These are phyloP conservation scores for Logfia minima DNA, from an alignment of 129 eudicot species.

Conservation along the genomic window DNA sequence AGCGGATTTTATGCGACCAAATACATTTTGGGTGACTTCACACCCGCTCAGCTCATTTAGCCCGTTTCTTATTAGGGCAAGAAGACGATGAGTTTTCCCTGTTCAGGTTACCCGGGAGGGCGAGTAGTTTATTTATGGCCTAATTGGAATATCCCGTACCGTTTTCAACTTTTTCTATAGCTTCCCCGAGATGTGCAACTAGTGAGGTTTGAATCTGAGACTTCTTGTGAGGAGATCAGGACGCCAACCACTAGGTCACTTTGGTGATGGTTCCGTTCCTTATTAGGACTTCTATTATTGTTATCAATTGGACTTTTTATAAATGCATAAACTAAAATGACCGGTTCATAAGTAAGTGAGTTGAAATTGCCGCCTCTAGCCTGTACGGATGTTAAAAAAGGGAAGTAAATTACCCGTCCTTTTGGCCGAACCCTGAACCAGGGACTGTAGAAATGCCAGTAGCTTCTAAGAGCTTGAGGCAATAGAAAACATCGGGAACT, in stretches of 20 bases:
- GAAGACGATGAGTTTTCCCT: too few relatives aligned
- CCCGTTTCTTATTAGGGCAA: neutral
- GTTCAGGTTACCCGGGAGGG: too few relatives aligned
- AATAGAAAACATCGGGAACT: constrained; percentile 90
- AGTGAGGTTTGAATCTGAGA: too few relatives aligned
- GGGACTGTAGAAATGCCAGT: constrained; percentile 99
- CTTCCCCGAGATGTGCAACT: too few relatives aligned
- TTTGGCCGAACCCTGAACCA: constrained; percentile 97
- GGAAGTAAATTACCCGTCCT: constrained; percentile 63
- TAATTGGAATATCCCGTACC: too few relatives aligned
- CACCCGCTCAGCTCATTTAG: neutral
- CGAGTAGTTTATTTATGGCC: too few relatives aligned
- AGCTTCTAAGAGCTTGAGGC: constrained; percentile 92
- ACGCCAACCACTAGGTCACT: too few relatives aligned
- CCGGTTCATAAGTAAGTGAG: neutral
- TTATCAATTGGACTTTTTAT: neutral
- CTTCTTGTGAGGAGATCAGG: too few relatives aligned
- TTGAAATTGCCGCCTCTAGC: neutral
- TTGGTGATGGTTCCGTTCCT: too few relatives aligned
- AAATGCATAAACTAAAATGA: neutral
- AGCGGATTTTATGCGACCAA: neutral
- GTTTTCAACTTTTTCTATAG: too few relatives aligned
- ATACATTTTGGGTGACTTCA: neutral
- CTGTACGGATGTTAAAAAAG: neutral
- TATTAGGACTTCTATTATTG: neutral